These are phyloP conservation scores for Cladophialophora chaetospira DNA, from an alignment of 2,329 filamentous ascomycete genomes.

Conservation along the genomic window DNA sequence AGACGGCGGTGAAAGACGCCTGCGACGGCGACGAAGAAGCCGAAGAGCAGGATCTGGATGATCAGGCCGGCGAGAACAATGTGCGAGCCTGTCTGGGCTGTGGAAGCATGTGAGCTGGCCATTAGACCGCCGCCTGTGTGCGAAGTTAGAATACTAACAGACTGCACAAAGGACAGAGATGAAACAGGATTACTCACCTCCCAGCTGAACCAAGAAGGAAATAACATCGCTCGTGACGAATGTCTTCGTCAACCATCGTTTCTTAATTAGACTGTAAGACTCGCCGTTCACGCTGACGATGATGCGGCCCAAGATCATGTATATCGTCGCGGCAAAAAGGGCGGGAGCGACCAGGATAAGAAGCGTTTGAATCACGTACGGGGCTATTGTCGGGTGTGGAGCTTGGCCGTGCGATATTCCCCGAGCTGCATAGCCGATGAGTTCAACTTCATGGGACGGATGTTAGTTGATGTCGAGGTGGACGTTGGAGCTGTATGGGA, in stretches of 20 bases:
- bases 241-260: slow-evolving; percentile 42
- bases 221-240: slow-evolving; percentile 43
- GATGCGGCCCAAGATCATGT: slow-evolving; percentile 47
- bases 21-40: slow-evolving; percentile 55
- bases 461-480: slow-evolving; percentile 2
- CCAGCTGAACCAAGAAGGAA: neutral
- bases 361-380: neutral
- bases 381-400: neutral
- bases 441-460: neutral
- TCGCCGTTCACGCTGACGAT: slow-evolving; percentile 42
- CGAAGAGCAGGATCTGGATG: slow-evolving; percentile 61
- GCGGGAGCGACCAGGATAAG: slow-evolving; percentile 45
- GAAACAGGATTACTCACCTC: too few species aligned
- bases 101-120: slow-evolving; percentile 4
- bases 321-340: slow-evolving; percentile 44
- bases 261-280: slow-evolving; percentile 38
- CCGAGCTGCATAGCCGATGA: neutral
- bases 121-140: slow-evolving; percentile 34
- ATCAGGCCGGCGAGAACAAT: slow-evolving; percentile 58
- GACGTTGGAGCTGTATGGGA: too few species aligned
- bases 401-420: too few species aligned
- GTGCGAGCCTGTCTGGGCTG: slow-evolving; percentile 16
- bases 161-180: too few species aligned
- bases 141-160: neutral
- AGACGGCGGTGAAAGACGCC: slow-evolving; percentile 54